Conservation (phyloP, 1,139 yeast species). For the Yamadazyma dendronema region DNA sequence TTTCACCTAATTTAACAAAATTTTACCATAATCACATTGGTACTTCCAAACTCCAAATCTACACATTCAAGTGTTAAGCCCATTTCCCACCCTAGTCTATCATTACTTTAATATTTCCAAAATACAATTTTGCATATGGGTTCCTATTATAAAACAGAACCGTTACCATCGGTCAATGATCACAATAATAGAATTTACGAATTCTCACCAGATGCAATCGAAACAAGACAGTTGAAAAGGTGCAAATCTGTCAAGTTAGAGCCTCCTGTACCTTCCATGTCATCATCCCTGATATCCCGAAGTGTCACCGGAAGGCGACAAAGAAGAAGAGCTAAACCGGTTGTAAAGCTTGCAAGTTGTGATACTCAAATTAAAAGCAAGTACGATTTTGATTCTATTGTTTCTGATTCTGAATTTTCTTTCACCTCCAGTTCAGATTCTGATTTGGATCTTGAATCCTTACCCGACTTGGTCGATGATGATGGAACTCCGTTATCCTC, state of each 20-base stretch:
- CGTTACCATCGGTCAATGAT: slow-evolving; percentile 23
- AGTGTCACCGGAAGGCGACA: slow-evolving; percentile 3
- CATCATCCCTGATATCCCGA: slow-evolving; percentile 4
- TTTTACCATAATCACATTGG: too few relatives aligned
- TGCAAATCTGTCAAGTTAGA: slow-evolving; percentile 14
- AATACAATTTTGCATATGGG: slow-evolving; percentile 7
- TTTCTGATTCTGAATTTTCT: slow-evolving; percentile 19
- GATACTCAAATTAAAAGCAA: not conserved
- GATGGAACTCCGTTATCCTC: slow-evolving; percentile 26
- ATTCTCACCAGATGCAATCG: slow-evolving; percentile 16
- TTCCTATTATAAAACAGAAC: slow-evolving; percentile 19
- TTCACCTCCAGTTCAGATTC: slow-evolving; percentile 15
- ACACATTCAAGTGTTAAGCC: slow-evolving; percentile 4
- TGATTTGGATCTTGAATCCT: slow-evolving; percentile 35
- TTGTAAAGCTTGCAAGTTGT: slow-evolving; percentile 3
- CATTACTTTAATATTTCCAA: slow-evolving; percentile 13
- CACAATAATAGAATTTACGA: slow-evolving; percentile 25
- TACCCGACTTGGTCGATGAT: slow-evolving; percentile 38
- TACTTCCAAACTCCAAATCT: slow-evolving; percentile 14
- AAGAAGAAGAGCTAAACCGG: slow-evolving; percentile 9
- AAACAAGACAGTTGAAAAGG: slow-evolving; percentile 12
- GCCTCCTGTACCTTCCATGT: slow-evolving; percentile 3
- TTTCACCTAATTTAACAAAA: too few relatives aligned
- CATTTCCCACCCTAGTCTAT: slow-evolving; percentile 28
- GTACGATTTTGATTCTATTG: not conserved